Evolutionary conservation across 2,329 filamentous ascomycete genomes (phyloP), one percentile per base, ranked within the genome.

Genomic region (Penicillium sp.): DNA sequence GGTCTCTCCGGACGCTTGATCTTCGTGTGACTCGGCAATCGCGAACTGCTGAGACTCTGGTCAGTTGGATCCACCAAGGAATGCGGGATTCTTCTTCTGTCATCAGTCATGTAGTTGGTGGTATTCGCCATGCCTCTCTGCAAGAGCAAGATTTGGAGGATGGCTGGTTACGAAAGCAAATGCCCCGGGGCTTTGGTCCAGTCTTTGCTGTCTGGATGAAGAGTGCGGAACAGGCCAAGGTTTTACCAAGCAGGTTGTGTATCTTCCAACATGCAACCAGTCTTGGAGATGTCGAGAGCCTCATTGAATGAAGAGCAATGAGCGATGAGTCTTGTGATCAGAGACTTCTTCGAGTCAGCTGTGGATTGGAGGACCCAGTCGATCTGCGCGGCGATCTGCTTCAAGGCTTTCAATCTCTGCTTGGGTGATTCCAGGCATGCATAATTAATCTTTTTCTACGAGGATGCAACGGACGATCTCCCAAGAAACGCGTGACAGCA

Each of bases 241-340:
- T 75, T 21, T 72, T 99, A 59, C 94, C 94, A 3, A 89, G 87
- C 66, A 88, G 89, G 72, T 74, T 97, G 70, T 69, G 78, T 1
- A 80, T 96, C 32, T 97, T 97, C 77, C 90, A 96, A 65, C 93
- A 99, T 73, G 93, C 93, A 3, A 99, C 94, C 1, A 96, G 90
- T 72, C 75, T 99, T 22, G 93, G 93, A 1, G 92, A 93, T 6
- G 91, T 97, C 13, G 94, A 97, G 81, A 95, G 90, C 69, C 75
- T 97, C 77, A 92, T 99, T 60, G 94, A 99, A 81, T 99, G 94
- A 94, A 82, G 94, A 52, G 84, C 88, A 14, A 36, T 36, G 32
- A 36, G 32, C n/a, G 32, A 36, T n/a, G 10, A 3, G 5, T 14
- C 32, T 5, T 36, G 32, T 5, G 32, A 36, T n/a, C 10, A 5